Percentiles rank a stretch among this genome's conserved stretches.
Evolutionary conservation across 352 stramenopile genomes (phyloP).

Genomic region (Elongisporangium undulatum): DNA sequence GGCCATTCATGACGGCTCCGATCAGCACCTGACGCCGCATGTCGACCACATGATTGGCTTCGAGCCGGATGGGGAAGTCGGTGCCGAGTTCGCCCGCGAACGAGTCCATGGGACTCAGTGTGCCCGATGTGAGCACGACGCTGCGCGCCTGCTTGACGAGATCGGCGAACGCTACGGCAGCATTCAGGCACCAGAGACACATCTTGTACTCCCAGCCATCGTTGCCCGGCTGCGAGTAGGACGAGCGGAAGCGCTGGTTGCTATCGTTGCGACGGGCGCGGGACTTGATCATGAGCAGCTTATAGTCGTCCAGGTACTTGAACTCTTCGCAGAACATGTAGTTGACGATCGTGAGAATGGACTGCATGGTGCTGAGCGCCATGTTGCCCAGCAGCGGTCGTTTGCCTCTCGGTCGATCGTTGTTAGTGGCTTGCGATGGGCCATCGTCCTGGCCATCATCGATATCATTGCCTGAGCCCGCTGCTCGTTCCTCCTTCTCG

Average conservation of each 20-base stretch:
- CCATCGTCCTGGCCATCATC: constrained; percentile 15
- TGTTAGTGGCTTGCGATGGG: not conserved
- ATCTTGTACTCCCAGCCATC: constrained; percentile 62
- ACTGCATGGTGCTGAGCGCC: constrained; percentile 50
- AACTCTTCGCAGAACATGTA: constrained; percentile 81
- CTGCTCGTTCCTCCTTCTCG: constrained; percentile 34
- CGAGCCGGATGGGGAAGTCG: constrained; percentile 75
- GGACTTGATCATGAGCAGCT: constrained; percentile 53
- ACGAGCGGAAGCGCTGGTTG: constrained; percentile 15
- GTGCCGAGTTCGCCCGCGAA: constrained; percentile 79
- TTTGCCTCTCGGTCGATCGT: constrained; percentile 10
- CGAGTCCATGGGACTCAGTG: constrained; percentile 85
- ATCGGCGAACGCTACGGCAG: constrained; percentile 79
- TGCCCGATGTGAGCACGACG: constrained; percentile 83
- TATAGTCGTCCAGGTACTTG: constrained; percentile 83
- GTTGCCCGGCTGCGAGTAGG: not conserved
- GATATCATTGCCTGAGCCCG: constrained; percentile 7
- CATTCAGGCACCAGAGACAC: constrained; percentile 86
- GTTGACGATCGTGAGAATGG: constrained; percentile 61
- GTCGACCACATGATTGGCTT: constrained; percentile 86
- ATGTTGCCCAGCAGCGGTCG: constrained; percentile 34
- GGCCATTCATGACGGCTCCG: constrained; percentile 63
- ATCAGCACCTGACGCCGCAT: constrained; percentile 86
- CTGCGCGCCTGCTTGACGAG: constrained; percentile 56
- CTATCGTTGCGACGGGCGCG: constrained; percentile 6